Evolutionary conservation across 2,329 filamentous ascomycete genomes (phyloP).

Genomic region (Colletotrichum liriopes): DNA sequence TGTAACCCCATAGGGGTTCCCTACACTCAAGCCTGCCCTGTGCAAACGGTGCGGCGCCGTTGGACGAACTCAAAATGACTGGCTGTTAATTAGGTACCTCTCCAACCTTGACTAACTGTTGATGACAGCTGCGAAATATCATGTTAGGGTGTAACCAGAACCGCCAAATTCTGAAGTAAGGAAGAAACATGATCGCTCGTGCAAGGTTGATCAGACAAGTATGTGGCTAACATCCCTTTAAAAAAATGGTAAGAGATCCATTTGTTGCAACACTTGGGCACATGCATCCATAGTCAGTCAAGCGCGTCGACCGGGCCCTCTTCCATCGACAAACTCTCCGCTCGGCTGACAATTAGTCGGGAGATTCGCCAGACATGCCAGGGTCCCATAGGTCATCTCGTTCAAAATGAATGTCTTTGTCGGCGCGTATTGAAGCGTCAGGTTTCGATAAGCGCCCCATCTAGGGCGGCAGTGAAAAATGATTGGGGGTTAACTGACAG

Average conservation of each 20-base stretch:
- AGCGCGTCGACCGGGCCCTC: not conserved
- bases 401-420: not conserved
- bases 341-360: not conserved
- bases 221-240: too few species aligned
- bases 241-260: too few species aligned
- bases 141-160: not conserved
- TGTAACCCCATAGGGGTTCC: too few species aligned
- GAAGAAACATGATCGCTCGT: too few species aligned
- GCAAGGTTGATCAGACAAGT: too few species aligned
- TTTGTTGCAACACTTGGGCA: not conserved
- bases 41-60: too few species aligned
- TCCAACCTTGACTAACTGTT: not conserved
- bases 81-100: not conserved
- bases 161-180: too few species aligned
- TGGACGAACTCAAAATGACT: not conserved
- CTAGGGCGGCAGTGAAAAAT: conserved; percentile 19
- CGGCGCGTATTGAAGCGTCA: conserved; percentile 54
- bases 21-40: too few species aligned
- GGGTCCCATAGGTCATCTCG: not conserved
- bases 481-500: conserved; percentile 29
- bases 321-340: not conserved
- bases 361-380: not conserved
- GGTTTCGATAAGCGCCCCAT: conserved; percentile 38
- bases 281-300: not conserved
- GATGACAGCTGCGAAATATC: not conserved